phyloP scores from a whole-genome alignment of 495 filamentous ascomycete genomes.

The Emericellopsis terricola region DNA sequence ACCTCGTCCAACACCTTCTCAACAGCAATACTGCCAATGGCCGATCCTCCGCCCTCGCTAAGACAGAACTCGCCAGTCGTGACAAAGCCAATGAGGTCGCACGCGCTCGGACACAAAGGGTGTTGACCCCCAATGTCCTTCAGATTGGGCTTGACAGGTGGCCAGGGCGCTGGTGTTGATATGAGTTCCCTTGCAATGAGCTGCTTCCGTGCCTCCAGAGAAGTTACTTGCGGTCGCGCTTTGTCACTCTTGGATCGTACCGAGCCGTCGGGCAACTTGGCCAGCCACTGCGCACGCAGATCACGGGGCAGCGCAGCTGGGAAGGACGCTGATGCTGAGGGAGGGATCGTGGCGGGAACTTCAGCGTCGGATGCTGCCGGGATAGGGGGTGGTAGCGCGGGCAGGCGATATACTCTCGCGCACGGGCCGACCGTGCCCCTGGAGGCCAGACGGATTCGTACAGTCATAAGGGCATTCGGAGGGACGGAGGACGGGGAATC shows the following conservation, averaged over 20 bases:
- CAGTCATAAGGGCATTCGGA: constrained; percentile 12
- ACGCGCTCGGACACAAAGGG: constrained; percentile 48
- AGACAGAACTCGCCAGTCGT: constrained; percentile 76
- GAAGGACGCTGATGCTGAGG: constrained; percentile 1
- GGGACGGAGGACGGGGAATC: constrained; percentile 4
- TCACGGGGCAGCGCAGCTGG: constrained; percentile 11
- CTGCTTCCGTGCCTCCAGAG: constrained; percentile 28
- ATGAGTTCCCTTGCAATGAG: constrained; percentile 35
- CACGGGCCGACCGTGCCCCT: constrained; percentile 21
- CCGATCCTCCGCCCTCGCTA: constrained; percentile 55
- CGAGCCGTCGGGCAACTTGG: too few species aligned
- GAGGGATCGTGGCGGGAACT: constrained; percentile 20
- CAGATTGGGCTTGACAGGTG: constrained; percentile 10
- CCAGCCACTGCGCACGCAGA: constrained; percentile 27
- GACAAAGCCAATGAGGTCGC: constrained; percentile 80
- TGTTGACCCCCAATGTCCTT: constrained; percentile 27
- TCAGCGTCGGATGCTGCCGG: constrained; percentile 15
- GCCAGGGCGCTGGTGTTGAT: constrained; percentile 8
- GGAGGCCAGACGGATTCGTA: constrained; percentile 16
- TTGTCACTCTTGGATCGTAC: background rate
- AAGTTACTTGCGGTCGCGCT: constrained; percentile 8
- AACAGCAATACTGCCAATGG: constrained; percentile 53
- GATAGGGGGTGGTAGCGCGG: constrained; percentile 5
- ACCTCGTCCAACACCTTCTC: constrained; percentile 30
- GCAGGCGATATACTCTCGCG: constrained; percentile 30